Evolutionary conservation across 169 alveolate genomes (phyloP).

Genomic region (Eimeria maxima): DNA sequence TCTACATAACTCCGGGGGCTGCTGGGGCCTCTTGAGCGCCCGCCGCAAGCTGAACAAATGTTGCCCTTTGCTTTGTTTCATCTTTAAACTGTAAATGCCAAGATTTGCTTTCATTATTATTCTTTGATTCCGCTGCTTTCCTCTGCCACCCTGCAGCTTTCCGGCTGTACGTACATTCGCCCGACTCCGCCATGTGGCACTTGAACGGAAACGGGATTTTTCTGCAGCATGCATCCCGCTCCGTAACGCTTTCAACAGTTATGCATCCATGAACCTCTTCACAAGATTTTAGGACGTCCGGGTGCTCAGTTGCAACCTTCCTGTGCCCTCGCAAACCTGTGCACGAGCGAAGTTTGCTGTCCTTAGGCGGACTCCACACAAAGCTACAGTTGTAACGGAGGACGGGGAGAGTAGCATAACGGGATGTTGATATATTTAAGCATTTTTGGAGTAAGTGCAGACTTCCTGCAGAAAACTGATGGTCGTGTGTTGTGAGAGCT

Average conservation of each 20-base stretch:
- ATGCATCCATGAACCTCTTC: not conserved
- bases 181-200: not conserved
- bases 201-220: not conserved
- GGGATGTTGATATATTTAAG: not conserved
- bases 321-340: not conserved
- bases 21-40: constrained; percentile 50
- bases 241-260: not conserved
- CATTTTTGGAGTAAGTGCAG: not conserved
- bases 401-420: not conserved
- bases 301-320: not conserved
- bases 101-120: not conserved
- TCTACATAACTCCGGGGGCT: not conserved
- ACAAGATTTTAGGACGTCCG: not conserved
- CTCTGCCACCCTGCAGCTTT: not conserved
- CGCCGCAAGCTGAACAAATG: not conserved
- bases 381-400: not conserved
- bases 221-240: not conserved
- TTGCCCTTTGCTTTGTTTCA: not conserved
- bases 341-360: not conserved
- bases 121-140: not conserved
- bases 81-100: not conserved
- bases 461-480: not conserved
- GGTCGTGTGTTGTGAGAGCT: too few species aligned
- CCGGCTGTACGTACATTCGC: constrained; percentile 5
- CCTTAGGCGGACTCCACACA: not conserved